A percentile compares a stretch with the other conserved stretches of the same genome.
These are phyloP conservation scores for Monosporascus sp. DNA, from an alignment of 2,329 filamentous ascomycete species.

Conservation along the genomic window DNA sequence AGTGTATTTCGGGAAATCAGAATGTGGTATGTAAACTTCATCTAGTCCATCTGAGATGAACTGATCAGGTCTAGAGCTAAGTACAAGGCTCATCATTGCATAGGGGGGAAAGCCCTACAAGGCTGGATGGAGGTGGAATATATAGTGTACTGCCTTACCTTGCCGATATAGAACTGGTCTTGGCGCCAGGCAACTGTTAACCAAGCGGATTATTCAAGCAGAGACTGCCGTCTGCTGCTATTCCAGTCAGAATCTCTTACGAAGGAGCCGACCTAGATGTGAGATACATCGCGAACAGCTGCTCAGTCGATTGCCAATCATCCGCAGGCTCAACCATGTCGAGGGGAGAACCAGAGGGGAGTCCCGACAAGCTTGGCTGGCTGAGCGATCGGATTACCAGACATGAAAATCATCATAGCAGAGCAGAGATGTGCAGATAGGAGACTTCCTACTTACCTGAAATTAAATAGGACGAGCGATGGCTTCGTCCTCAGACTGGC, in stretches of 20 bases:
- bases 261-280: too few species aligned
- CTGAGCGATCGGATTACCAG: constrained; percentile 29
- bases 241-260: too few species aligned
- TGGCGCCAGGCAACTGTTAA: too few species aligned
- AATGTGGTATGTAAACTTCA: constrained; percentile 3
- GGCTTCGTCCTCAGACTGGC: constrained; percentile 7
- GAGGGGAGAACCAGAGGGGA: constrained; percentile 1
- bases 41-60: not conserved
- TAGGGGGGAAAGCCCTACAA: not conserved
- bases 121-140: too few species aligned
- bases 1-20: not conserved
- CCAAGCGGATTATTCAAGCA: too few species aligned
- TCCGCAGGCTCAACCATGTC: constrained; percentile 26
- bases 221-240: too few species aligned
- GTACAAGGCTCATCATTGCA: constrained; percentile 1
- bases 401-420: constrained; percentile 24
- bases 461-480: not conserved
- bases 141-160: too few species aligned
- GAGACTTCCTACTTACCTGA: constrained; percentile 9
- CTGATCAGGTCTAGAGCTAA: constrained; percentile 6
- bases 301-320: constrained; percentile 22
- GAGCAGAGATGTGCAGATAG: constrained; percentile 1
- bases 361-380: constrained; percentile 12
- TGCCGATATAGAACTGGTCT: too few species aligned
- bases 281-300: not conserved